phyloP scores from a whole-genome alignment of 306 rosid genomes.

The Boehmeria nivea region DNA sequence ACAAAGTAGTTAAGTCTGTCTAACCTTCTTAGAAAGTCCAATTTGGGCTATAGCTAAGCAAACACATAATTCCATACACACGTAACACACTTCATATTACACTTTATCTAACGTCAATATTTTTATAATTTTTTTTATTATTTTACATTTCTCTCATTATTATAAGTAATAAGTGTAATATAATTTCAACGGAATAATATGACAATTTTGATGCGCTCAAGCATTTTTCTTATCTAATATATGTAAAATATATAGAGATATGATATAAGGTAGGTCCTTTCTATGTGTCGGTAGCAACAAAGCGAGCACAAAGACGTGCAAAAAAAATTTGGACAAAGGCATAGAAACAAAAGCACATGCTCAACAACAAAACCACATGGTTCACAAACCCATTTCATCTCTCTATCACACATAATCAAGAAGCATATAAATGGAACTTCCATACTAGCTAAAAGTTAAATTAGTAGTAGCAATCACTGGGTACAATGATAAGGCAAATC shows the following conservation, averaged over 20 bases:
- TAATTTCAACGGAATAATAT: too few relatives aligned
- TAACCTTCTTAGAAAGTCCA: neutral
- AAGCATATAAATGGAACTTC: slow-evolving; percentile 12
- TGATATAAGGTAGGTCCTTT: slow-evolving; percentile 31
- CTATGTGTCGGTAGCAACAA: slow-evolving; percentile 28
- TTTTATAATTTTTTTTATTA: too few relatives aligned
- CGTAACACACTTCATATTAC: too few relatives aligned
- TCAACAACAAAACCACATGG: slow-evolving; percentile 56
- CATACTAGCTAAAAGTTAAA: neutral
- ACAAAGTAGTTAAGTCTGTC: slow-evolving; percentile 10
- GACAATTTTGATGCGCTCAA: too few relatives aligned
- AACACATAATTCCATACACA: neutral
- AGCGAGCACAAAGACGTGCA: slow-evolving; percentile 35
- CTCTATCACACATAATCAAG: slow-evolving; percentile 7
- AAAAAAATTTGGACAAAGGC: slow-evolving; percentile 24
- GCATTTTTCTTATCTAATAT: too few relatives aligned
- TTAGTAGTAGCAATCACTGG: neutral
- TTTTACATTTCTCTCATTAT: too few relatives aligned
- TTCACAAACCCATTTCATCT: slow-evolving; percentile 26
- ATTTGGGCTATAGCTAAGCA: neutral
- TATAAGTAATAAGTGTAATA: too few relatives aligned
- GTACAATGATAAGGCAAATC: slow-evolving; percentile 17
- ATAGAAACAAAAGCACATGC: slow-evolving; percentile 52
- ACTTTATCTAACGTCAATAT: too few relatives aligned
- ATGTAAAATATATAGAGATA: too few relatives aligned